Evolutionary conservation across 352 stramenopile genomes (phyloP), one percentile per base, ranked within the genome.

Genomic region (Halophytophthora polymorphica): DNA sequence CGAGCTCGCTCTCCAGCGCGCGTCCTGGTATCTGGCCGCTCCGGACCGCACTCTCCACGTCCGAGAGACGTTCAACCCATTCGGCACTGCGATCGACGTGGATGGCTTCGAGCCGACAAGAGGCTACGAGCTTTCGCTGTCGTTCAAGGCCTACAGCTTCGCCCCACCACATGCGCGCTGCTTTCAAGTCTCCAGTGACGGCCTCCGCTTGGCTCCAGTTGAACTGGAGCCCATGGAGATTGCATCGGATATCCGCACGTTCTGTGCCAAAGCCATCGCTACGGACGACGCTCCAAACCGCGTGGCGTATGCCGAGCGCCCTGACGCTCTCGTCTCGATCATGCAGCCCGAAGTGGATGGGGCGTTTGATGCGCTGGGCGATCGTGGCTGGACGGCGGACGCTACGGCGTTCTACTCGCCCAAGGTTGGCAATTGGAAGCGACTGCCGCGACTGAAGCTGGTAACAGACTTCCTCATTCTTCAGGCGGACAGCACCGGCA

Each of bases 121-220:
- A 5, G 66, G 57, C 6, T 70, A 46, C 35, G 34, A 33, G 12
- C 56, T 67, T 11, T 37, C 66, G 11, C 45, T 76, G 21, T 71
- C 66, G 1, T 77, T 80, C 48, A 64, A 57, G 25, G 66, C 63
- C 3, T 80, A 67, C 45, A 77, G 54, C 31, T 52, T 64, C 29
- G 41, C 44, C 10, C 70, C 70, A 3, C 61, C 70, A 0, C 66
- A 77, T 23, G 64, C 49, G 5, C 33, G 18, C 11, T 80, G 70
- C 45, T 77, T 71, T 39, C 41, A 56, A 42, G 58, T 61, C 8
- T 40, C 51, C 0, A 42, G 35, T 6, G 38, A 36, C 21, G 54
- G 41, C 11, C 50, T 31, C 1, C 52, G 53, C 8, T 55, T 80
- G 19, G 14, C 14, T 12, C 10, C 47, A 11, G 29, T 62, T 5